Evolutionary conservation across 164 flowering plant species (phyloP).

Genomic region (Aristolochia contorta): DNA sequence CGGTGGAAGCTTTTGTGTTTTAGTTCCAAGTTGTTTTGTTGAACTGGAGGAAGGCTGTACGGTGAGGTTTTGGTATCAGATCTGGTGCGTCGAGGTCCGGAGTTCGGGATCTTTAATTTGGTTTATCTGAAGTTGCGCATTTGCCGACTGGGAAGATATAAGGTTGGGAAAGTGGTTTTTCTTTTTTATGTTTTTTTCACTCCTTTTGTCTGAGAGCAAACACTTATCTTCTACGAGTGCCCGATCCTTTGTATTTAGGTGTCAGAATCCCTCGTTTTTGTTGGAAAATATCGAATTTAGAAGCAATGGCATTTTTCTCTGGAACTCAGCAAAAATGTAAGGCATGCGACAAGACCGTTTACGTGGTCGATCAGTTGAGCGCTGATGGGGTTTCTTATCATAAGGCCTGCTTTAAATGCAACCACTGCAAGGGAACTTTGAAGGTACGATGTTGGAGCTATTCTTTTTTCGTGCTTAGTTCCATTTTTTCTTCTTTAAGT

Average conservation of each 20-base stretch:
- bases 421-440: slow-evolving; percentile 88
- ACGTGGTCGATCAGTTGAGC: slow-evolving; percentile 70
- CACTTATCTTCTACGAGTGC: too few species aligned
- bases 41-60: too few species aligned
- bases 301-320: slow-evolving; percentile 24
- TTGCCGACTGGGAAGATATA: not conserved
- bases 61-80: too few species aligned
- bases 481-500: not conserved
- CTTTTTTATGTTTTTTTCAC: too few species aligned
- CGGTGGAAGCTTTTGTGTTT: too few species aligned
- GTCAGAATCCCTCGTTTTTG: too few species aligned
- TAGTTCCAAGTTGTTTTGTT: too few species aligned
- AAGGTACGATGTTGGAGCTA: slow-evolving; percentile 30
- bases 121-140: not conserved
- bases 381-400: slow-evolving; percentile 93
- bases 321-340: slow-evolving; percentile 97
- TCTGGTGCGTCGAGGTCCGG: too few species aligned
- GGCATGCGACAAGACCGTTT: slow-evolving; percentile 90
- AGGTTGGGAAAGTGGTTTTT: not conserved
- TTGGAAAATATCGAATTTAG: slow-evolving; percentile 2
- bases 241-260: too few species aligned
- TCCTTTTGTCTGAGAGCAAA: too few species aligned
- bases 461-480: not conserved
- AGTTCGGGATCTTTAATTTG: too few species aligned
- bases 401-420: slow-evolving; percentile 88